A percentile compares a stretch with the other conserved stretches of the same genome.
phyloP scores from a whole-genome alignment of 148 eudicot genomes.

The Rhododendron molle region DNA sequence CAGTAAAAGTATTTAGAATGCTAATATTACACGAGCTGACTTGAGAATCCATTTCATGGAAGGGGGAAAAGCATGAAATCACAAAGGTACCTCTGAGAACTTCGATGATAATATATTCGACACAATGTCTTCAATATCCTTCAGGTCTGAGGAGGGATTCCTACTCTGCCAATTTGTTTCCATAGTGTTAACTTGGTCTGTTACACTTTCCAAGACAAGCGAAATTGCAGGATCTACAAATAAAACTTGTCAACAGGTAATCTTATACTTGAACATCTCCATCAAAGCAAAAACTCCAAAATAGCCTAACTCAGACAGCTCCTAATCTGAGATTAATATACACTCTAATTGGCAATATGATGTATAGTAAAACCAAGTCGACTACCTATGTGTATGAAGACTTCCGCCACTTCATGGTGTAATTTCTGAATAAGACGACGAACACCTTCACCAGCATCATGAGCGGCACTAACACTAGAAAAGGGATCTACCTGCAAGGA shows the following conservation, averaged over 20 bases:
- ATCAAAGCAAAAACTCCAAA: not conserved
- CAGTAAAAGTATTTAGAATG: not conserved
- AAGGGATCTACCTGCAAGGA: slow-evolving; percentile 85
- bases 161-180: slow-evolving; percentile 23
- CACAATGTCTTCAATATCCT: slow-evolving; percentile 53
- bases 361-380: not conserved
- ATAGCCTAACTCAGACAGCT: not conserved
- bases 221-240: slow-evolving; percentile 67
- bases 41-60: not conserved
- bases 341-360: not conserved
- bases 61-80: not conserved
- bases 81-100: slow-evolving; percentile 55
- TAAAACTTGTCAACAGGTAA: not conserved
- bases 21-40: not conserved
- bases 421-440: slow-evolving; percentile 57
- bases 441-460: slow-evolving; percentile 84
- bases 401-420: slow-evolving; percentile 90
- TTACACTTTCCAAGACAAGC: slow-evolving; percentile 28
- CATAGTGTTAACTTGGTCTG: slow-evolving; percentile 17
- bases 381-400: slow-evolving; percentile 94
- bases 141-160: slow-evolving; percentile 29
- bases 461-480: slow-evolving; percentile 91
- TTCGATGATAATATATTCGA: slow-evolving; percentile 45
- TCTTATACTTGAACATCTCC: not conserved
- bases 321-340: not conserved